Percentiles rank a stretch among this genome's conserved stretches.
Evolutionary conservation across 345 rosid genomes (phyloP).

Genomic region (Populus tremula): DNA sequence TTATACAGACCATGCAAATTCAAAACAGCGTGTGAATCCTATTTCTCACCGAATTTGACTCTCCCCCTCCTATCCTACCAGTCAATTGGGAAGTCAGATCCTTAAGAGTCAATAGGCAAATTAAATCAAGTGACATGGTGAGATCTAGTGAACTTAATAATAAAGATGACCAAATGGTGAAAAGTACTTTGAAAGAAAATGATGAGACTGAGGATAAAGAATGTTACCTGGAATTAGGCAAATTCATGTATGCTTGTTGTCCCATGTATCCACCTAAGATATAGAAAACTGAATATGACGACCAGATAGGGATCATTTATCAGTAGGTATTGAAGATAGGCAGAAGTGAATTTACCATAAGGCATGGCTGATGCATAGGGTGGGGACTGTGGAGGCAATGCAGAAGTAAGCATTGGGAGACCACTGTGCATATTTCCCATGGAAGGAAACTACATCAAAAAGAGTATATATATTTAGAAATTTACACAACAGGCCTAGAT

Average conservation of each 20-base stretch:
- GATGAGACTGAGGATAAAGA: conserved; percentile 5
- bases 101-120: background rate
- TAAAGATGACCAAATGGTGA: background rate
- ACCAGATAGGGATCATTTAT: background rate
- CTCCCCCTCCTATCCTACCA: background rate
- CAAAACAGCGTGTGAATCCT: background rate
- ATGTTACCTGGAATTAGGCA: conserved; percentile 44
- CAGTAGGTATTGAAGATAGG: background rate
- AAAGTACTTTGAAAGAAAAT: conserved; percentile 1
- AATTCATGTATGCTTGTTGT: conserved; percentile 36
- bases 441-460: conserved; percentile 45
- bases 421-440: conserved; percentile 39
- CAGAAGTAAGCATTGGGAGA: conserved; percentile 25
- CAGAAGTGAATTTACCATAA: conserved; percentile 35
- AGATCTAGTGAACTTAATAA: background rate
- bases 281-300: conserved; percentile 14
- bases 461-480: background rate
- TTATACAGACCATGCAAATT: background rate
- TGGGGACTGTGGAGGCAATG: conserved; percentile 28
- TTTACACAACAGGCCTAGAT: background rate
- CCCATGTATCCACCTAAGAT: conserved; percentile 45
- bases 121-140: background rate
- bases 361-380: conserved; percentile 30
- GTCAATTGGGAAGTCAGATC: background rate
- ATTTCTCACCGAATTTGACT: background rate